Evolutionary conservation across 176 grass and related monocot species (phyloP).

Genomic region (Carex myosuroides): DNA sequence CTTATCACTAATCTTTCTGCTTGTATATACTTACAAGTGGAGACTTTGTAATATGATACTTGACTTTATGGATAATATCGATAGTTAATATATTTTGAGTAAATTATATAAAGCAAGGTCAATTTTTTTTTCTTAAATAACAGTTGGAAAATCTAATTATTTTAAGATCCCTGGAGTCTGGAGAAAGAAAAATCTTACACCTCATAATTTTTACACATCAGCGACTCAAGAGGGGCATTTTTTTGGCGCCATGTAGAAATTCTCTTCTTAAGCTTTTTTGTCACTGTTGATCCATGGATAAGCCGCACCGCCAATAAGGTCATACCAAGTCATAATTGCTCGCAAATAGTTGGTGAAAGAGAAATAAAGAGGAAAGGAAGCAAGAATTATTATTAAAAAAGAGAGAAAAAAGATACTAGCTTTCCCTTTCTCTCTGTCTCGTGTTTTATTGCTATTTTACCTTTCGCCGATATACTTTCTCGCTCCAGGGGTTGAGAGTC

Average conservation of each 20-base stretch:
- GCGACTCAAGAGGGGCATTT: neutral
- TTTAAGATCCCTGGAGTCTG: neutral
- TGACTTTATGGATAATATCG: neutral
- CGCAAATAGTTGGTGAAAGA: slow-evolving; percentile 29
- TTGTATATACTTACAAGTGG: neutral
- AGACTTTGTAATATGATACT: neutral
- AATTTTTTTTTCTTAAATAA: neutral
- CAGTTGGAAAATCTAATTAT: neutral
- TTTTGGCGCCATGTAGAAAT: neutral
- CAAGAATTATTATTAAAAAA: slow-evolving; percentile 6
- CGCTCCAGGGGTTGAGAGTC: slow-evolving; percentile 3
- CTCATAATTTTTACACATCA: neutral
- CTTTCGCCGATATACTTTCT: slow-evolving; percentile 17
- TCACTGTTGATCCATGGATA: slow-evolving; percentile 23
- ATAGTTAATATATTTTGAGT: neutral
- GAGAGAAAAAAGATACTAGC: slow-evolving; percentile 9
- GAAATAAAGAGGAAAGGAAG: neutral
- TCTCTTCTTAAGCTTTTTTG: neutral
- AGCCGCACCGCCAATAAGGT: slow-evolving; percentile 11
- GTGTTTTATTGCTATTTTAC: slow-evolving; percentile 13
- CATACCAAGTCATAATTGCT: slow-evolving; percentile 29
- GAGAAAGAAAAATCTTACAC: neutral
- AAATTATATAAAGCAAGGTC: neutral
- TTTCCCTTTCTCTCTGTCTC: neutral
- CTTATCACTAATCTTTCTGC: neutral